These are phyloP conservation scores for Xylaria multiplex DNA, from an alignment of 2,329 filamentous ascomycete genomes.

Conservation along the genomic window DNA sequence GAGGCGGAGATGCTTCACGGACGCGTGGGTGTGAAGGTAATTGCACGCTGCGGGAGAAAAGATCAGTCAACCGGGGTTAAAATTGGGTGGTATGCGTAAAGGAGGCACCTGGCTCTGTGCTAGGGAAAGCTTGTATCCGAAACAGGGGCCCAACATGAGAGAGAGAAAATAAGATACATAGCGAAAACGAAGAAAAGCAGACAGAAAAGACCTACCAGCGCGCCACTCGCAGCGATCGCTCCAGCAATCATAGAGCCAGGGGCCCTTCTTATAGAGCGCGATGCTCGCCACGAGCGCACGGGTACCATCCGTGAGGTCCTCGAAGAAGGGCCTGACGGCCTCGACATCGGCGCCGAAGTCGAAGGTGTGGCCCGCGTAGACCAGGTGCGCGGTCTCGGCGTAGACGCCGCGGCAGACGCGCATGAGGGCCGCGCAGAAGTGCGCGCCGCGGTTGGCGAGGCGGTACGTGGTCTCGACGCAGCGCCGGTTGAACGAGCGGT, in stretches of 20 bases:
- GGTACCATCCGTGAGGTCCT: constrained; percentile 62
- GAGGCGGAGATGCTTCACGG: constrained; percentile 58
- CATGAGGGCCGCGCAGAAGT: constrained; percentile 59
- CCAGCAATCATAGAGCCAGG: constrained; percentile 58
- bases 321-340: constrained; percentile 68
- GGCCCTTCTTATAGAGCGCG: constrained; percentile 64
- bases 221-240: constrained; percentile 67
- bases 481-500: constrained; percentile 53
- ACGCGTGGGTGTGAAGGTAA: constrained; percentile 54
- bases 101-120: too few species aligned
- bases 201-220: constrained; percentile 39
- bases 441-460: constrained; percentile 49
- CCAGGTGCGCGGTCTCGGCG: constrained; percentile 63
- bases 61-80: not conserved
- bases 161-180: not conserved
- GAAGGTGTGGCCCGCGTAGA: constrained; percentile 67
- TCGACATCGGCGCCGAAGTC: constrained; percentile 70
- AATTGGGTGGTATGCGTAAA: too few species aligned
- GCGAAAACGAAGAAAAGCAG: not conserved
- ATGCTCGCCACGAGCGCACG: constrained; percentile 60
- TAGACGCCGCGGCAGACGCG: constrained; percentile 59
- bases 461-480: constrained; percentile 66
- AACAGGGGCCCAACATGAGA: too few species aligned
- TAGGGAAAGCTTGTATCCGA: too few species aligned
- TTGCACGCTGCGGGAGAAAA: constrained; percentile 52